Base-by-base conservation (phyloP, 129 eudicot genomes). In the Calendula officinalis region DNA sequence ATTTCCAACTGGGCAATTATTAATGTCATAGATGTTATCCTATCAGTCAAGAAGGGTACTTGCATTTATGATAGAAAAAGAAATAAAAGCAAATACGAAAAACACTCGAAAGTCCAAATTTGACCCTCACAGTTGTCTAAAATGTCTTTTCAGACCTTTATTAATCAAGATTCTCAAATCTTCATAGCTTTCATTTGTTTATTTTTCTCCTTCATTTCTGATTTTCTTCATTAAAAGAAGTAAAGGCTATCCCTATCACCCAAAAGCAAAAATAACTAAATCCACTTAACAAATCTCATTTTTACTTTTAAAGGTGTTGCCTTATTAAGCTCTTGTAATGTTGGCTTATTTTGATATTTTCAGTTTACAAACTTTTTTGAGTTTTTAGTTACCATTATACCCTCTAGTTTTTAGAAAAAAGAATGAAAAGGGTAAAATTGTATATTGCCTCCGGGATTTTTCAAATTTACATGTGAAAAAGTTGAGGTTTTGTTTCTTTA, bases 111-210 rank as follows among this genome's bases (percentile, higher is more conserved):
- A 57, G 66, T 45, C 57, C 51, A 69, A 46, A 46, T 72, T 73
- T 73, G 67, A 56, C 46, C 61, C 55, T 66, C 14, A 46, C 55
- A 73, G 67, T 73, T 73, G 77, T 65, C 56, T 42, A 71, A 60
- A 16, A 40, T 56, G 78, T 57, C 67, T 65, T 66, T 73, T 73
- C 67, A 17, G 8, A 22, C 36, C 67, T 67, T 65, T 37, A 47
- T 65, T 65, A 56, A 65, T 30, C 51, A 65, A 65, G 78, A 73
- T 73, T 57, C 22, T 48, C 54, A 62, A 5, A 57, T 53, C 77
- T 55, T 61, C 64, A 65, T 11, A 39, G 60, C 62, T 75, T 44
- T 22, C 30, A 22, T 22, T 35, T 57, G 46, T 70, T 63, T 37
- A 45, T 68, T 37, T 44, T 17, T 68, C 16, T 33, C 54, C 41